These are phyloP conservation scores for Calvatia gigantea DNA, from an alignment of 768 basidiomycete genomes.

Conservation along the genomic window DNA sequence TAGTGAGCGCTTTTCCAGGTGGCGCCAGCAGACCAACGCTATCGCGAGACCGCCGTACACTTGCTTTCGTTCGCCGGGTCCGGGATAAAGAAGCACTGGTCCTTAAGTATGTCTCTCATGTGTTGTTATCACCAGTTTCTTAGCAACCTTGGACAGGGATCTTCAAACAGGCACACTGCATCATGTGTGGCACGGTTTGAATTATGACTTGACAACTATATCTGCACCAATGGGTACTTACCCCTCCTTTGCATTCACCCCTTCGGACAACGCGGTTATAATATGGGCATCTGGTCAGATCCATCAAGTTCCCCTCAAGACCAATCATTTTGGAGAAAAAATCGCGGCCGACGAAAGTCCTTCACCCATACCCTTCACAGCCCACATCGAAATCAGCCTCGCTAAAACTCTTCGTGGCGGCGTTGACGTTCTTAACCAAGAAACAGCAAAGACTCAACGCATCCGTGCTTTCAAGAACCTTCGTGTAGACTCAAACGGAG, in stretches of 20 bases:
- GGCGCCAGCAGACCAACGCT: conserved; percentile 74
- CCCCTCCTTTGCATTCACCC: conserved; percentile 70
- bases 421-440: conserved; percentile 47
- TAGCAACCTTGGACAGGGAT: conserved; percentile 40
- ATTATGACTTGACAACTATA: conserved; percentile 58
- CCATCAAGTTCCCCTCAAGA: conserved; percentile 52
- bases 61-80: conserved; percentile 73
- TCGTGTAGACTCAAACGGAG: conserved; percentile 50
- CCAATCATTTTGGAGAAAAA: conserved; percentile 52
- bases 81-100: conserved; percentile 72
- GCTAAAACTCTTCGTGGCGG: conserved; percentile 56
- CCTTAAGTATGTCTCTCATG: conserved; percentile 47
- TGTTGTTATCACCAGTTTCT: not conserved
- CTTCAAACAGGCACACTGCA: conserved; percentile 61
- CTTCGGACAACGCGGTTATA: conserved; percentile 53
- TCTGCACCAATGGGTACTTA: conserved; percentile 81
- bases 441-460: conserved; percentile 50
- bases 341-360: conserved; percentile 37
- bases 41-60: conserved; percentile 62
- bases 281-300: conserved; percentile 78
- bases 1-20: conserved; percentile 59
- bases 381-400: conserved; percentile 59
- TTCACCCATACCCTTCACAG: conserved; percentile 52
- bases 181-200: conserved; percentile 65
- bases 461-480: conserved; percentile 63